Conservation (phyloP, 2,329 filamentous ascomycete genomes). For the Trichothecium sympodiale region DNA sequence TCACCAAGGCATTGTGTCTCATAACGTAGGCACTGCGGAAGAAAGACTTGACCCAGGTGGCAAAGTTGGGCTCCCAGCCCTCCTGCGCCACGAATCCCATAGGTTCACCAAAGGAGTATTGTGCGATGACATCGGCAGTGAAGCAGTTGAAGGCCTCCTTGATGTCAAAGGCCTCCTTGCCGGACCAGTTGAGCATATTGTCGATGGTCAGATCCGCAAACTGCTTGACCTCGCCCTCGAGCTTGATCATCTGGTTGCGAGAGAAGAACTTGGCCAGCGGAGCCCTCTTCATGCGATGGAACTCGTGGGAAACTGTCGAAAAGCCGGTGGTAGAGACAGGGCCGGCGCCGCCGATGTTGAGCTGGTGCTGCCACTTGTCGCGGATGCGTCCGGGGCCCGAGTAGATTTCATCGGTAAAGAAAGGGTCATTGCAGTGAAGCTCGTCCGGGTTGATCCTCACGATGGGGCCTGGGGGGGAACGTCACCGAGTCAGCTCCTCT, state of each 20-base stretch:
- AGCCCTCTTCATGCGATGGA: slow-evolving; percentile 19
- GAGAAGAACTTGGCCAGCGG: slow-evolving; percentile 23
- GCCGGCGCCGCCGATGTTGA: slow-evolving; percentile 12
- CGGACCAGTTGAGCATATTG: slow-evolving; percentile 16
- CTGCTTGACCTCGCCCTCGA: slow-evolving; percentile 14
- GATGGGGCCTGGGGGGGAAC: slow-evolving; percentile 21
- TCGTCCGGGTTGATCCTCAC: slow-evolving; percentile 28
- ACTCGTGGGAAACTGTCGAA: slow-evolving; percentile 16
- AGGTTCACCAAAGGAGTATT: slow-evolving; percentile 25
- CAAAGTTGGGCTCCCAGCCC: slow-evolving; percentile 24
- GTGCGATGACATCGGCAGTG: slow-evolving; percentile 25
- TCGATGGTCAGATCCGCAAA: slow-evolving; percentile 14
- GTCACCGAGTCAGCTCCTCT: too few relatives aligned
- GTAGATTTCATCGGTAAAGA: slow-evolving; percentile 27
- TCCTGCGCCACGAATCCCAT: slow-evolving; percentile 18
- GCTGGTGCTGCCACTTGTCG: slow-evolving; percentile 14
- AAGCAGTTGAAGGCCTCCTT: slow-evolving; percentile 26
- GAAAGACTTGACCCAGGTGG: slow-evolving; percentile 21
- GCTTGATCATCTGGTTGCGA: slow-evolving; percentile 16
- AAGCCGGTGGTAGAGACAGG: slow-evolving; percentile 11
- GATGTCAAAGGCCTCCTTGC: slow-evolving; percentile 18
- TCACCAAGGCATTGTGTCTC: slow-evolving; percentile 16
- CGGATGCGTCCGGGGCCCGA: slow-evolving; percentile 14
- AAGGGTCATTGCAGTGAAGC: slow-evolving; percentile 23
- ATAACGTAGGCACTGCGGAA: slow-evolving; percentile 20